Percentiles rank a stretch among this genome's conserved stretches.
Evolutionary conservation across 148 eudicot genomes (phyloP).

Genomic region (Amaranthus hypochondriacus): DNA sequence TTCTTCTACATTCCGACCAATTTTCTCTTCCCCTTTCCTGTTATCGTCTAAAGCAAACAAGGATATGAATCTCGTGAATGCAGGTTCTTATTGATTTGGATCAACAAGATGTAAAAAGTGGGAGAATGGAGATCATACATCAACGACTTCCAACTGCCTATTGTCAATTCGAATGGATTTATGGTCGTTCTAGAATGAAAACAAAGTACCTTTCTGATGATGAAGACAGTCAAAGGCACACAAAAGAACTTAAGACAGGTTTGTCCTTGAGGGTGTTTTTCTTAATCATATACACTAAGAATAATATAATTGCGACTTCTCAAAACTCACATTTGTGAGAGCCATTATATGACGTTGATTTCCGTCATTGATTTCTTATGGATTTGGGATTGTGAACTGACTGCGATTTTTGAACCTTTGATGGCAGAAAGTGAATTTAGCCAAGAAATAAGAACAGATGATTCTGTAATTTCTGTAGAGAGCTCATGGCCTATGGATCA

Average conservation of each 20-base stretch:
- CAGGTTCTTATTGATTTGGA: slow-evolving; percentile 88
- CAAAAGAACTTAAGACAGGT: slow-evolving; percentile 32
- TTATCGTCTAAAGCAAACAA: not conserved
- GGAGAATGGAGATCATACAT: slow-evolving; percentile 52
- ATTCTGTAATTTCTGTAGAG: slow-evolving; percentile 2
- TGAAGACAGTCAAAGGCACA: slow-evolving; percentile 24
- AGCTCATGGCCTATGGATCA: not conserved
- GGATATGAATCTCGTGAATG: not conserved
- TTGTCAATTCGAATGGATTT: slow-evolving; percentile 47
- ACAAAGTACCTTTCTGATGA: slow-evolving; percentile 17
- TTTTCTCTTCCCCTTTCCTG: not conserved
- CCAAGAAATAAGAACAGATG: slow-evolving; percentile 25
- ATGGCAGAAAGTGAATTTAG: slow-evolving; percentile 30
- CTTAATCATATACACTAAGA: no score
- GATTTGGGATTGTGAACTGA: no score
- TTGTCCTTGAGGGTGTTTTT: not conserved
- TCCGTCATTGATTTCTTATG: not conserved
- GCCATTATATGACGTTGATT: no score
- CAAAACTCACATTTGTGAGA: no score
- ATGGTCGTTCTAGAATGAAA: slow-evolving; percentile 19
- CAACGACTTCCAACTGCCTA: slow-evolving; percentile 47
- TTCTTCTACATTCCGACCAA: not conserved
- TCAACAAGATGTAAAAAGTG: slow-evolving; percentile 52
- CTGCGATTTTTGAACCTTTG: not conserved
- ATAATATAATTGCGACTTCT: no score